Conservation (phyloP, 2,329 filamentous ascomycete genomes). For the Neonectria faginata region DNA sequence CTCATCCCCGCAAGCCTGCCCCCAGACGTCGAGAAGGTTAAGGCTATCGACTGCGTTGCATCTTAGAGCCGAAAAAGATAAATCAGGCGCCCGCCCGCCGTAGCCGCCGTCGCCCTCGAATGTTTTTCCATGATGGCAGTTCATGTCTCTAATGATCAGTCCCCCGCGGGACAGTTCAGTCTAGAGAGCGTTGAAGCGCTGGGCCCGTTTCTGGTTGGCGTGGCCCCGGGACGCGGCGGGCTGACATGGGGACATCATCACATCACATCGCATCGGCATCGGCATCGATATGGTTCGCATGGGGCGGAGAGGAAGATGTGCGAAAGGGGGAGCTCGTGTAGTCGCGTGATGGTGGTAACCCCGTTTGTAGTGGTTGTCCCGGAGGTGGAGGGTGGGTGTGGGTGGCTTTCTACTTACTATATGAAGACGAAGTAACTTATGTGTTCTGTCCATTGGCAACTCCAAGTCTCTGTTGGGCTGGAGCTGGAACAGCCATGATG, state of each 20-base stretch:
- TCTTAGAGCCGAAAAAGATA: background rate
- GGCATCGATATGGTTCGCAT: background rate
- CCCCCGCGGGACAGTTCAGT: background rate
- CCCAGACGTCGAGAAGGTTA: conserved; percentile 4
- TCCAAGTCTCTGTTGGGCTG: background rate
- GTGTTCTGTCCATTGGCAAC: background rate
- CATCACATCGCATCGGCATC: background rate
- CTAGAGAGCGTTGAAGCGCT: background rate
- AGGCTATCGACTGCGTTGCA: conserved; percentile 3
- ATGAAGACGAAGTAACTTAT: too few relatives aligned
- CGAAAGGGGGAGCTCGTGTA: background rate
- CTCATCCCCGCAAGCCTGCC: conserved; percentile 2
- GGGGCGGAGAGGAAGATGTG: background rate
- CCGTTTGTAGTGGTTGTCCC: background rate
- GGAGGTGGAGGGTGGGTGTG: background rate
- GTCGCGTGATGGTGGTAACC: background rate
- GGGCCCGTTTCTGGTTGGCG: background rate
- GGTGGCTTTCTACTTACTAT: background rate
- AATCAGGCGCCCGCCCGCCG: background rate
- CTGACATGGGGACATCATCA: background rate
- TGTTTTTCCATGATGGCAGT: background rate
- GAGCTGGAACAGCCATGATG: background rate
- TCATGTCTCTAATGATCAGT: too few relatives aligned
- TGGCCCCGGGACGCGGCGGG: background rate
- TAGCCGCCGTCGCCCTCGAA: background rate